Base-by-base conservation (phyloP, 2,329 filamentous ascomycete genomes). In the Ophiostoma pallidulum region DNA sequence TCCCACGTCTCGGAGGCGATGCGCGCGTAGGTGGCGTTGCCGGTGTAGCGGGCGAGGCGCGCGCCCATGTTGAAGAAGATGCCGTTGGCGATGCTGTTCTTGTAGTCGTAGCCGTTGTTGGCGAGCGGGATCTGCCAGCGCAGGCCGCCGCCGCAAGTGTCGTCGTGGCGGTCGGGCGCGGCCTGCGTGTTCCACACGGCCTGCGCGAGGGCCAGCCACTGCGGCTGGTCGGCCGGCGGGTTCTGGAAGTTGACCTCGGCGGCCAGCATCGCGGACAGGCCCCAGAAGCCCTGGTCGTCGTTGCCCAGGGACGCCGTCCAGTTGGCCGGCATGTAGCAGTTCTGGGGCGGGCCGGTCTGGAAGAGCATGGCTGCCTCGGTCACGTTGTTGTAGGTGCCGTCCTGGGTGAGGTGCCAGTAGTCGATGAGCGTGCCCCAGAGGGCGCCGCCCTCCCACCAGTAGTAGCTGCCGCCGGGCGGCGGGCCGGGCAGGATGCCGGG, bases 91-190 rank as follows among this genome's bases (percentile, higher is more conserved):
- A 73, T 66, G n/a, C 68, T 63, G 52, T 75, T 75, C 58, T 77
- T 87, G 69, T 86, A 86, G 55, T 76, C 70, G 63, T 83, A 94
- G 13, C 88, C 89, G 36, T 75, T 79, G 60, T 94, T 92, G 68
- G 86, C 87, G 1, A 77, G 72, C 60, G 86, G 91, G 42, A 94
- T 88, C 65, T 94, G 88, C 86, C 86, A 91, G 53, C 84, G 77
- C 45, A 92, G 63, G 8, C 87, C 88, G 35, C 87, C 87, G 19
- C 72, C 73, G 57, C 87, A 94, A 1, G 64, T 69, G 54, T 89
- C 83, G 87, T 86, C 92, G 40, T 86, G 77, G 14, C 53, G 48
- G 39, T 50, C 49, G 0, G 53, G 47, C 29, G 71, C 68, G 3
- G 78, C 80, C 59, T 91, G 86, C 2, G 80, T 82, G 62, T 92